A percentile compares a stretch with the other conserved stretches of the same genome.
Evolutionary conservation across 306 rosid genomes (phyloP).

Genomic region (Prosopis cineraria): DNA sequence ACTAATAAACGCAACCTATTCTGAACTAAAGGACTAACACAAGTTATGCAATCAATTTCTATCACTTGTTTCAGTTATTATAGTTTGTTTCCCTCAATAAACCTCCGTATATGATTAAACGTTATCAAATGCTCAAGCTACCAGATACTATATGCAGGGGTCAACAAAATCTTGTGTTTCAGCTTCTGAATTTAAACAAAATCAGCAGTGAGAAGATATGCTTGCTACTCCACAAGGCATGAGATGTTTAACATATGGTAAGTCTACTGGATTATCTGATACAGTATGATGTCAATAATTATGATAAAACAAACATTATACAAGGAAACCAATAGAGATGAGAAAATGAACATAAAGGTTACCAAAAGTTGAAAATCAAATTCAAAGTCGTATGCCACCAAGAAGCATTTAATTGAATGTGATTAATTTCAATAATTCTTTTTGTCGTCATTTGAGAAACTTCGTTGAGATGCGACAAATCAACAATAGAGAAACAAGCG

Average conservation of each 20-base stretch:
- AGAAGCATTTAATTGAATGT: slow-evolving; percentile 7
- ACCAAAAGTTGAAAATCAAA: neutral
- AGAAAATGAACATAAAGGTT: neutral
- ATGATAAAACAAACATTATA: neutral
- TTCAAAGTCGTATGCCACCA: neutral
- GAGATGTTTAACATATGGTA: neutral
- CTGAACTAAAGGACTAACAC: neutral
- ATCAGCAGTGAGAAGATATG: slow-evolving; percentile 2
- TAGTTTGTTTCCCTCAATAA: neutral
- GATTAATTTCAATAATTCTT: slow-evolving; percentile 8
- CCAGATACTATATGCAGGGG: neutral
- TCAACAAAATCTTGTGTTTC: neutral
- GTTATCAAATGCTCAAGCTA: slow-evolving; percentile 13
- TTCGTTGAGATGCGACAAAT: neutral
- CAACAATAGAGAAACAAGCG: neutral
- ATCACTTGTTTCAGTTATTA: neutral
- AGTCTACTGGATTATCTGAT: neutral
- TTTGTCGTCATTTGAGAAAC: neutral
- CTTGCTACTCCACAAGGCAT: neutral
- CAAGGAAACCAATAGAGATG: slow-evolving; percentile 10
- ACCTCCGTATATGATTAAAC: neutral
- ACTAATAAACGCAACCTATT: slow-evolving; percentile 1
- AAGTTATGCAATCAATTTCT: neutral
- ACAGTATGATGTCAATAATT: neutral
- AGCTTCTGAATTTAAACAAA: slow-evolving; percentile 6